These are phyloP conservation scores for Pestalotiopsis sp. DNA, from an alignment of 2,329 filamentous ascomycete species.

Conservation along the genomic window DNA sequence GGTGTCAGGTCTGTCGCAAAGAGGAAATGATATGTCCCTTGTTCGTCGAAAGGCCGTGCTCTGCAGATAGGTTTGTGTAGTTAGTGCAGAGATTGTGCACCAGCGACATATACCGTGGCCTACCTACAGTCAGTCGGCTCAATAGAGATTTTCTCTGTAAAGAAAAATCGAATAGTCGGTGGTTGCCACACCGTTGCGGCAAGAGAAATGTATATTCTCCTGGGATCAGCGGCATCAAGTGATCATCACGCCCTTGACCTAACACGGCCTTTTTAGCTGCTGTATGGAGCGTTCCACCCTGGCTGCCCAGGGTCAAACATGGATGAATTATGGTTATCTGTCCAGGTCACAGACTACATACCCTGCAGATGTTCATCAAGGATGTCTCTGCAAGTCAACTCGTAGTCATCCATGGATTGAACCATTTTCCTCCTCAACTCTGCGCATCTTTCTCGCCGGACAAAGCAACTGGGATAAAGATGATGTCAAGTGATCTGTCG, in stretches of 20 bases:
- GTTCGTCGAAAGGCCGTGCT: background rate
- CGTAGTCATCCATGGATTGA: background rate
- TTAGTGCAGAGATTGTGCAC: no score
- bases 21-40: slow-evolving; percentile 4
- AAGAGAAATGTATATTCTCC: background rate
- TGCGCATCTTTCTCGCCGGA: background rate
- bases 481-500: background rate
- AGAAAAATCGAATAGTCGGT: background rate
- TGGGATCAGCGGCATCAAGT: slow-evolving; percentile 2
- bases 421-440: background rate
- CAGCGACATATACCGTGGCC: no score
- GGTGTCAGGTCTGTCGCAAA: background rate
- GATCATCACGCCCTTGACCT: background rate
- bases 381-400: slow-evolving; percentile 7
- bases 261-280: background rate
- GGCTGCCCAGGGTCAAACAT: background rate
- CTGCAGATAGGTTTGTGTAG: background rate
- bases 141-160: background rate
- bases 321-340: slow-evolving; percentile 10
- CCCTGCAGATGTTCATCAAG: slow-evolving; percentile 2
- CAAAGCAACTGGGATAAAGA: background rate
- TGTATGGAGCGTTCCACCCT: background rate
- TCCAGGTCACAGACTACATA: background rate
- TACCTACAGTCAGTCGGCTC: background rate
- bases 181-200: background rate